Evolutionary conservation across 805 yeast genomes (phyloP), one percentile per base, ranked within the genome.

Genomic region (Maudiozyma bulderi): DNA sequence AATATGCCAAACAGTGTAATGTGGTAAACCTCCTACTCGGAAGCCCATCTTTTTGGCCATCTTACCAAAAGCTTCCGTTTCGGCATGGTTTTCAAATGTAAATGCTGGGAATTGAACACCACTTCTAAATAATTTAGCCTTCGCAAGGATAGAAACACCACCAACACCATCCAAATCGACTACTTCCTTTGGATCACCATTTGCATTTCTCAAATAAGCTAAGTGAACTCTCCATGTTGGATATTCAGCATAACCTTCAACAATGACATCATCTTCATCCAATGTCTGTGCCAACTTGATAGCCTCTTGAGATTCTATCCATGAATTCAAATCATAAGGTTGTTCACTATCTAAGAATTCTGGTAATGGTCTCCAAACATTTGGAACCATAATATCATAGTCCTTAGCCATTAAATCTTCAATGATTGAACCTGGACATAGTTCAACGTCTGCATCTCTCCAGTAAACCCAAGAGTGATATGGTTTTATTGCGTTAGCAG

Each of bases 281-380:
- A 85, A 69, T 0, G 74, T 73, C 40, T 69, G 64, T 0, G 95
- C 93, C 57, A 85, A 67, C 46, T 80, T 80, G 13, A 83, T 51
- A 1, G 87, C 96, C 8, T 84, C 80, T 6, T 80, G 84, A 3
- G 90, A 80, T 69, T 93, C 99, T 50, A 87, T 78, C 99, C 99
- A 93, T 11, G 97, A 86, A 68, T 93, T 93, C 62, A 93, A 77
- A 68, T 93, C 99, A 65, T 93, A 93, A 1, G 98, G 89, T 67
- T 93, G 99, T 63, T 86, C 95, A 26, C 58, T 58, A 54, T 80
- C 78, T 53, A 93, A 76, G 68, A 90, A 93, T 43, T 82, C 84
- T 2, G 99, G 99, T 52, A 93, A 73, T 2, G 98, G 99, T 58
- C 99, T 76, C 99, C 99, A 93, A 34, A 93, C 96, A 61, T 93